Evolutionary conservation across 768 basidiomycete genomes (phyloP), one percentile per base, ranked within the genome.

Genomic region (Galerina marginata): DNA sequence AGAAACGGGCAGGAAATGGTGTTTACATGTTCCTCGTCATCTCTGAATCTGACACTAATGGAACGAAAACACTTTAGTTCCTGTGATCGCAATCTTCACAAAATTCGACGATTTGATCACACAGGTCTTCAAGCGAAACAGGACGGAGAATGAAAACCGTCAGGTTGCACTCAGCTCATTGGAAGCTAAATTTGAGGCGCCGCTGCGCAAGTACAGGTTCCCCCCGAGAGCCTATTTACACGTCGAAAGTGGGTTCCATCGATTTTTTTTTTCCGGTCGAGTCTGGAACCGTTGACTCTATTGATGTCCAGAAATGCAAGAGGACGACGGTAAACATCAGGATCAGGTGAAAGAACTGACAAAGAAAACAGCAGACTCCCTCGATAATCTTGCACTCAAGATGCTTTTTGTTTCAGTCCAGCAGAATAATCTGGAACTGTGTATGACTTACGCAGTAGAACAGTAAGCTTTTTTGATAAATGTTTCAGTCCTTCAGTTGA

Each of bases 61-160:
- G 38, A 16, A 56, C n/a, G 51, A 37, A 59, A 11, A 15, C 9
- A 26, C 3, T 37, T 26, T 39, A 80, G 79, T 79, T 20, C 78
- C 78, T 4, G 72, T 79, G 2, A 66, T 80, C 26, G 71, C 69
- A 0, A 47, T 80, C 33, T 77, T 80, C 61, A 79, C 75, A 1
- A 79, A 79, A 53, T 72, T 72, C 42, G 78, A 79, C 59, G 71
- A 65, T 23, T 51, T 76, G 9, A 53, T 70, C 42, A 40, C n/a
- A 37, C 51, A 63, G 47, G 68, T 69, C 52, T 72, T 62, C 20
- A 20, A 20, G 20, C 20, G 20, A 20, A 1, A 2, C 2, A 1
- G 39, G 39, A 62, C 11, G 9, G 53, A 26, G 57, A 69, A 9
- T 23, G 10, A 61, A 45, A 59, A 53, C 36, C n/a, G 36, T 36